Evolutionary conservation across 2,329 filamentous ascomycete species (phyloP).

Genomic region (Didymella arachidicola): DNA sequence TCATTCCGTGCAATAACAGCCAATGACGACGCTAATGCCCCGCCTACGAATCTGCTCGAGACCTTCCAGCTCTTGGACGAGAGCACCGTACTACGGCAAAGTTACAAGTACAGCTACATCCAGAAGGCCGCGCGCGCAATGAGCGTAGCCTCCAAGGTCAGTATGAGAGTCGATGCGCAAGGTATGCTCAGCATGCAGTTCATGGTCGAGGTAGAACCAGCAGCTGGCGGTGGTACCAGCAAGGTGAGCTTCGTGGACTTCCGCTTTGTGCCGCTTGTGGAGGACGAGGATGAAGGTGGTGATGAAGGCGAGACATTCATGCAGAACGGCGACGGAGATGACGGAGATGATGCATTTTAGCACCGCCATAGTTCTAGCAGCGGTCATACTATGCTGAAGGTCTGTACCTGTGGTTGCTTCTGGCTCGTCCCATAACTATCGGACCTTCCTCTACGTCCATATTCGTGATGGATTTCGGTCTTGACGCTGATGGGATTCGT

Average conservation of each 20-base stretch:
- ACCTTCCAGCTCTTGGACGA: slow-evolving; percentile 68
- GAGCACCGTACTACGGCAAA: slow-evolving; percentile 55
- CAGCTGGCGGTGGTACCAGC: slow-evolving; percentile 48
- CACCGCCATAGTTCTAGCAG: too few species aligned
- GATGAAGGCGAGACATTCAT: slow-evolving; percentile 31
- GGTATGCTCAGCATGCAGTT: slow-evolving; percentile 95
- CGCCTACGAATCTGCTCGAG: slow-evolving; percentile 65
- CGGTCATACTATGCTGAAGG: too few species aligned
- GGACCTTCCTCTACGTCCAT: too few species aligned
- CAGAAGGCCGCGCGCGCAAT: slow-evolving; percentile 91
- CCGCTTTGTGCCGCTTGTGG: slow-evolving; percentile 76
- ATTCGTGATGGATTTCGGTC: too few species aligned
- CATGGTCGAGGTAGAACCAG: slow-evolving; percentile 82
- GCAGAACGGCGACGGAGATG: slow-evolving; percentile 15
- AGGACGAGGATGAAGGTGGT: slow-evolving; percentile 60
- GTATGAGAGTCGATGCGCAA: slow-evolving; percentile 83
- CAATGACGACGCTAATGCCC: slow-evolving; percentile 5
- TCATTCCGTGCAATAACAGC: slow-evolving; percentile 22
- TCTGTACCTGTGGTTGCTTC: too few species aligned
- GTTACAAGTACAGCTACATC: slow-evolving; percentile 86
- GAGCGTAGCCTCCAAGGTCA: slow-evolving; percentile 90
- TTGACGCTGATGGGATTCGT: too few species aligned
- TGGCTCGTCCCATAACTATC: too few species aligned
- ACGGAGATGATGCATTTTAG: slow-evolving; percentile 8
- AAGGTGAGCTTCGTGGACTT: slow-evolving; percentile 80